Evolutionary conservation across 164 flowering plant genomes (phyloP), one percentile per base, ranked within the genome.

Genomic region (Annona squamosa): DNA sequence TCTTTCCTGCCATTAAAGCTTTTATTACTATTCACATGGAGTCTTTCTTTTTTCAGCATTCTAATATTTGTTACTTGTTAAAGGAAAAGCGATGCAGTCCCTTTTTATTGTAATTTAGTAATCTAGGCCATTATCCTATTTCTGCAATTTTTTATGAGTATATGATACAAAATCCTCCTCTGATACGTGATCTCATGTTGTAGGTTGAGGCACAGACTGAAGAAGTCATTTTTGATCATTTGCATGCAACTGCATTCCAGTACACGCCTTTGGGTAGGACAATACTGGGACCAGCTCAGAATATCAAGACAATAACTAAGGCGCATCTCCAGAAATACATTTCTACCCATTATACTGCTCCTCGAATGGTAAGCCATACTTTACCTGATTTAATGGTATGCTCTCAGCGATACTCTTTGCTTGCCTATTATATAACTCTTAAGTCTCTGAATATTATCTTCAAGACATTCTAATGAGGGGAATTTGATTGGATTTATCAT

Each of bases 231-330:
- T 93, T 96, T 75, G 99, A 96, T 70, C 99, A 96, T 85, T 81
- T 96, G 85, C 99, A 96, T 78, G 94, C 99, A 63, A 93, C 99
- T 76, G 98, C 99, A 3, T 96, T 93, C 85, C 99, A 96, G 77
- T 87, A 90, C 81, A 83, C 93, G 48, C 97, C 99, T 65, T 74
- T 96, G 68, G 98, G 97, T 37, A 88, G 99, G 81, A 91, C 97
- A 43, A 96, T 96, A 77, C 88, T 96, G 71, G 98, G 99, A 61
- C 89, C 99, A 78, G 94, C 94, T 78, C 76, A 88, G 61, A 93
- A 96, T 82, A 84, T 96, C 26, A 88, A 75, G 84, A 78, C 88
- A 48, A 93, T 96, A 71, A 84, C 93, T 63, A 88, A 86, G 77
- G 82, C 76, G 26, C 82, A 93, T 81, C 86, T 96, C 48, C 82